A percentile compares a stretch with the other conserved stretches of the same genome.
These are phyloP conservation scores for Haplosporangium sp. DNA, from an alignment of 371 early-diverging fungal genomes.

Conservation along the genomic window DNA sequence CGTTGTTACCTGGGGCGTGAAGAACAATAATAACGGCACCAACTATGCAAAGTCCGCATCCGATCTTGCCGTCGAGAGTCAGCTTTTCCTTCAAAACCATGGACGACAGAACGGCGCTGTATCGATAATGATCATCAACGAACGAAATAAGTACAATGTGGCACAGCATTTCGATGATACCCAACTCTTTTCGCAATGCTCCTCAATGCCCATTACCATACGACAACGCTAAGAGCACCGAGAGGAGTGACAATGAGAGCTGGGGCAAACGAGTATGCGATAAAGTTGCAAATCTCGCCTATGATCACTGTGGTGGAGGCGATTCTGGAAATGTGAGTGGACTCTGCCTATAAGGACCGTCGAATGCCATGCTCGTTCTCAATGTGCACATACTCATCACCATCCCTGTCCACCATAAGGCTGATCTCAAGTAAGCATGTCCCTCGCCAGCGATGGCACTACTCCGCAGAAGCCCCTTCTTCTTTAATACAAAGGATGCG, in stretches of 20 bases:
- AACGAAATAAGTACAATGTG: conserved; percentile 1
- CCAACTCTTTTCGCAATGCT: no score
- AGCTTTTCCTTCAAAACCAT: conserved; percentile 90
- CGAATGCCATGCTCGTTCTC: no score
- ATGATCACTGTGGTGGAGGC: conserved; percentile 64
- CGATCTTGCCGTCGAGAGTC: conserved; percentile 86
- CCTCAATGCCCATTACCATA: conserved; percentile 55
- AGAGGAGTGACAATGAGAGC: conserved; percentile 96
- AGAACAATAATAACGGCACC: conserved; percentile 92
- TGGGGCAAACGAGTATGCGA: conserved; percentile 94
- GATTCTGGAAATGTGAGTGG: no score
- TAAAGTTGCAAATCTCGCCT: conserved; percentile 94
- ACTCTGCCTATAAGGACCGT: no score
- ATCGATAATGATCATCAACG: background rate
- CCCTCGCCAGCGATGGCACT: conserved; percentile 82
- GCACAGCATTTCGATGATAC: no score
- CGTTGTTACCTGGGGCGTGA: conserved; percentile 80
- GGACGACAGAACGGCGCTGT: conserved; percentile 89
- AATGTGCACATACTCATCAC: conserved; percentile 64
- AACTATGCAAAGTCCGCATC: conserved; percentile 91
- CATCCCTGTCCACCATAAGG: conserved; percentile 97
- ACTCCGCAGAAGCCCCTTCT: conserved; percentile 88
- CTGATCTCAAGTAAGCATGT: conserved; percentile 84
- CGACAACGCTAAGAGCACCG: conserved; percentile 91
- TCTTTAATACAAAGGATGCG: conserved; percentile 91